Conservation (phyloP, 768 basidiomycete species). For the Coprinopsis strossmayeri region DNA sequence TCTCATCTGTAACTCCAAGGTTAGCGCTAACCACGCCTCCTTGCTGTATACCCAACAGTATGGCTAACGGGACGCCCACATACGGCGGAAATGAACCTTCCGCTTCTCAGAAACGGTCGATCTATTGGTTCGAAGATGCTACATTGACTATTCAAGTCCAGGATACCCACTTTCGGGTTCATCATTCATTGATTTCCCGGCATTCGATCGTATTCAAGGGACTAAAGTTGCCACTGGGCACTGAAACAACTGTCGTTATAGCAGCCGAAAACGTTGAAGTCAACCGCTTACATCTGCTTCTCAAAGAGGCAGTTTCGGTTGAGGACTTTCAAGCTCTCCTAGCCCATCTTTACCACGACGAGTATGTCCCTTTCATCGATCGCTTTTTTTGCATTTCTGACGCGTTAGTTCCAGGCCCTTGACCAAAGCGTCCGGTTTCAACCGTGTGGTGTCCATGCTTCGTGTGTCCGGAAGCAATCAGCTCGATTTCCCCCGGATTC, state of each 20-base stretch:
- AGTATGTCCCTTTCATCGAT: conserved; percentile 36
- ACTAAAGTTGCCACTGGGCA: background rate
- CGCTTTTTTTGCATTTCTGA: no score
- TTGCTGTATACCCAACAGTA: no score
- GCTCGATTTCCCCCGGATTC: conserved; percentile 51
- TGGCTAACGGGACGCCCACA: no score
- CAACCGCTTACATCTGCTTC: conserved; percentile 13
- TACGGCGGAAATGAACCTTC: no score
- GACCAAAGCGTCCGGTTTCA: conserved; percentile 33
- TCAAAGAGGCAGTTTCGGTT: conserved; percentile 27
- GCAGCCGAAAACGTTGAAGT: background rate
- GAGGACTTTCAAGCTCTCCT: conserved; percentile 52
- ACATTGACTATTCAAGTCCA: conserved; percentile 44
- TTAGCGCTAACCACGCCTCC: no score
- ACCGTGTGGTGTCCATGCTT: conserved; percentile 45
- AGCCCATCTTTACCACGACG: conserved; percentile 62
- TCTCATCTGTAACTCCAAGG: no score
- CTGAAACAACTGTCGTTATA: background rate
- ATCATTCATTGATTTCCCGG: conserved; percentile 42
- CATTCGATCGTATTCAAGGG: conserved; percentile 32
- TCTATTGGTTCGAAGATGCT: conserved; percentile 66
- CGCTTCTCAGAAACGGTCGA: conserved; percentile 4
- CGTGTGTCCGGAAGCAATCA: conserved; percentile 50
- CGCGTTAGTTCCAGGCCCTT: conserved; percentile 38
- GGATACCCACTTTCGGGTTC: conserved; percentile 48